A percentile compares a stretch with the other conserved stretches of the same genome.
Evolutionary conservation across 257 asterid species (phyloP).

Genomic region (Misopates orontium): DNA sequence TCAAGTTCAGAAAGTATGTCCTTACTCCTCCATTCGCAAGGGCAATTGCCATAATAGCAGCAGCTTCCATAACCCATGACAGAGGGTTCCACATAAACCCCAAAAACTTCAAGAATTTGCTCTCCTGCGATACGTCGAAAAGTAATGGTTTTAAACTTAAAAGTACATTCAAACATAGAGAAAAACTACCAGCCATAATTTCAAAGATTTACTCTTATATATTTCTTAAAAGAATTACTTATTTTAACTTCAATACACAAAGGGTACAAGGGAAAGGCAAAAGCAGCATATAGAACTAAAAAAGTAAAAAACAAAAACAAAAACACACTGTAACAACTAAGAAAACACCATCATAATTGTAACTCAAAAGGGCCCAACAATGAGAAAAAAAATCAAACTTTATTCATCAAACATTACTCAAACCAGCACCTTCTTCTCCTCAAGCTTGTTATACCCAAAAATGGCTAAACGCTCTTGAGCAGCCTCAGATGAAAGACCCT

Average conservation of each 20-base stretch:
- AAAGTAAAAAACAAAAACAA: conserved; percentile 15
- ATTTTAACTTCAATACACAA: conserved; percentile 3
- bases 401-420: too few relatives aligned
- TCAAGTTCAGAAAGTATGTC: conserved; percentile 7
- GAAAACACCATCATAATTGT: conserved; percentile 15
- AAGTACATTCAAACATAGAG: not conserved
- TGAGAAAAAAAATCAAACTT: conserved; percentile 13
- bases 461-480: conserved; percentile 90
- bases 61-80: conserved; percentile 99
- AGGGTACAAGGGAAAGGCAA: conserved; percentile 10
- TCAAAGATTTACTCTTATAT: conserved; percentile 19
- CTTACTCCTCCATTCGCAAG: conserved; percentile 99
- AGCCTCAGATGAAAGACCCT: conserved; percentile 73
- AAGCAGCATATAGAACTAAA: too few relatives aligned
- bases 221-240: conserved; percentile 20
- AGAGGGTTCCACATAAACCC: conserved; percentile 99
- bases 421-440: conserved; percentile 79
- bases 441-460: conserved; percentile 95
- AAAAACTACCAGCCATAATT: conserved; percentile 15
- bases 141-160: not conserved
- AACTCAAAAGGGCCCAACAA: conserved; percentile 11
- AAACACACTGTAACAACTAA: not conserved
- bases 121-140: conserved; percentile 57
- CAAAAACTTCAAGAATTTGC: conserved; percentile 80
- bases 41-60: conserved; percentile 98